These are phyloP conservation scores for Tulasnella sp. DNA, from an alignment of 768 basidiomycete genomes.

Conservation along the genomic window DNA sequence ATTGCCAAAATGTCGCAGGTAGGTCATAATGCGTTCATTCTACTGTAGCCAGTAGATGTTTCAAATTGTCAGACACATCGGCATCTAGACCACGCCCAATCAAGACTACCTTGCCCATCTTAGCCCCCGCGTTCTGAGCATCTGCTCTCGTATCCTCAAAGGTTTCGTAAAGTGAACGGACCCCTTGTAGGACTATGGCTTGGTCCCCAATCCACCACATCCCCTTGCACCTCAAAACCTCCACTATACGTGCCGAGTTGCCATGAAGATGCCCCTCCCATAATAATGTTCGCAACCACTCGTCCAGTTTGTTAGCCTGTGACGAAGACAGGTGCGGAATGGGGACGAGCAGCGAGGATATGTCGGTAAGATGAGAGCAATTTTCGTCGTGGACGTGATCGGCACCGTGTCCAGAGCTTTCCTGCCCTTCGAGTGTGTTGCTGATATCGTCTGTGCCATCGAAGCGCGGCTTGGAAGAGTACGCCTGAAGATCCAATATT, in stretches of 20 bases:
- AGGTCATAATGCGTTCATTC: background rate
- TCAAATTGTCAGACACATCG: background rate
- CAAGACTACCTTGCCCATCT: slow-evolving; percentile 68
- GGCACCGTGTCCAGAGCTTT: slow-evolving; percentile 29
- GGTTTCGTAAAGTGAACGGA: slow-evolving; percentile 81
- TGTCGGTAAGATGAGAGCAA: slow-evolving; percentile 41
- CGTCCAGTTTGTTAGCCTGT: slow-evolving; percentile 48
- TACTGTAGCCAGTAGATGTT: background rate
- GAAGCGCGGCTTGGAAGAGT: slow-evolving; percentile 36
- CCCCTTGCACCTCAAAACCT: slow-evolving; percentile 82
- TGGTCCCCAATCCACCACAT: slow-evolving; percentile 47
- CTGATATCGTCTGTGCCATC: slow-evolving; percentile 5
- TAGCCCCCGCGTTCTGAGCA: slow-evolving; percentile 33
- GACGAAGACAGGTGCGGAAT: slow-evolving; percentile 45
- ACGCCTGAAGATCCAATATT: slow-evolving; percentile 76
- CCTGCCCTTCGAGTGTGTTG: slow-evolving; percentile 11
- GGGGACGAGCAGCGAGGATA: slow-evolving; percentile 56
- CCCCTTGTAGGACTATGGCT: slow-evolving; percentile 74
- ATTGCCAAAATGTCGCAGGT: background rate
- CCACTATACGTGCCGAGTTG: slow-evolving; percentile 19
- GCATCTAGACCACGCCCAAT: slow-evolving; percentile 65
- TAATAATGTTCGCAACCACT: slow-evolving; percentile 66
- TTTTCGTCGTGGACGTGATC: slow-evolving; percentile 24
- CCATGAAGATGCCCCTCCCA: slow-evolving; percentile 60
- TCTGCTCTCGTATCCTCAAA: slow-evolving; percentile 31